These are phyloP conservation scores for Azolla pinnata DNA, from an alignment of 75 land plant genomes.

Conservation along the genomic window DNA sequence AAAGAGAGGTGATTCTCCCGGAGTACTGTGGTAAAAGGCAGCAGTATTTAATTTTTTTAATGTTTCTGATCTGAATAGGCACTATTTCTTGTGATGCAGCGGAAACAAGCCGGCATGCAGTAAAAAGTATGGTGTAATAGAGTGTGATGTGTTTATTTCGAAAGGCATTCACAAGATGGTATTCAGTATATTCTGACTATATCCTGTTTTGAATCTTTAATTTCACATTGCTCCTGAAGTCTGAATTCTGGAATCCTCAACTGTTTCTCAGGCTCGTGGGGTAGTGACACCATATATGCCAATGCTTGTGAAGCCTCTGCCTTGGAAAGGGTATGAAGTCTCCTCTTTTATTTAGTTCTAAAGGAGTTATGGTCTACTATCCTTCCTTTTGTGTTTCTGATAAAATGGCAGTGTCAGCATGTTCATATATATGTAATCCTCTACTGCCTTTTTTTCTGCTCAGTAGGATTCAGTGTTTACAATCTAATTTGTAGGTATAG, in stretches of 20 bases:
- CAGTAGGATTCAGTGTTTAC: no score
- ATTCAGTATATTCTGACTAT: conserved; percentile 2
- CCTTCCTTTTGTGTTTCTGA: no score
- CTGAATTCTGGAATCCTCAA: no score
- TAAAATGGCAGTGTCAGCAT: not conserved
- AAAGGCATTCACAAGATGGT: conserved; percentile 77
- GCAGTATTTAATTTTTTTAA: not conserved
- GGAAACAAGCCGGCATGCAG: not conserved
- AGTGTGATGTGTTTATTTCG: conserved; percentile 70
- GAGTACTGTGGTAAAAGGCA: no score
- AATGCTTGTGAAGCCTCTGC: conserved; percentile 73
- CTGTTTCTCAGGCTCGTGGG: conserved; percentile 80
- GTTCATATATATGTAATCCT: no score
- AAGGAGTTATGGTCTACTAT: not conserved
- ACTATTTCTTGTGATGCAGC: not conserved
- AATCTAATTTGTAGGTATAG: conserved; percentile 58
- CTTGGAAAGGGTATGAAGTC: conserved; percentile 95
- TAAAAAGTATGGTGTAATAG: conserved; percentile 68
- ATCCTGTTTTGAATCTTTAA: no score
- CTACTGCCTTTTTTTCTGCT: no score
- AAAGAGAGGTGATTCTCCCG: conserved; percentile 20
- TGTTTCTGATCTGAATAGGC: not conserved
- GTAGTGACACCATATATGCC: conserved; percentile 95
- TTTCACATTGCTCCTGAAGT: no score
- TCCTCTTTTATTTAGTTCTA: no score